Conservation (phyloP, 176 grass and related monocot genomes). For the Eragrostis curvula region DNA sequence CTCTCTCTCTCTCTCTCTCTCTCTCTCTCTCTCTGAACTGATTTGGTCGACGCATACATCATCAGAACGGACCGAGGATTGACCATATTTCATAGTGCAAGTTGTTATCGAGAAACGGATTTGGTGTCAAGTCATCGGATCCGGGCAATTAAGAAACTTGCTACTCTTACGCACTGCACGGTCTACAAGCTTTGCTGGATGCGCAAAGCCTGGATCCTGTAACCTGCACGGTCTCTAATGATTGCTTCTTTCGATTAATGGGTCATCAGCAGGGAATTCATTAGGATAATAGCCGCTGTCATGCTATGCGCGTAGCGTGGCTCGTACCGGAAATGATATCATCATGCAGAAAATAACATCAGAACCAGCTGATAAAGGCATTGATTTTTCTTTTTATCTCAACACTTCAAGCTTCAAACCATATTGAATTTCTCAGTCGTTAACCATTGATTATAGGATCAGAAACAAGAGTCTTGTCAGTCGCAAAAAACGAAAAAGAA, state of each 20-base stretch:
- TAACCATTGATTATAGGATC: too few species aligned
- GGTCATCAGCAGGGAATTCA: not conserved
- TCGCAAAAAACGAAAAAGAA: too few species aligned
- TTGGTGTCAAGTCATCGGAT: not conserved
- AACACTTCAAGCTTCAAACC: too few species aligned
- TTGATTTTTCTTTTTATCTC: too few species aligned
- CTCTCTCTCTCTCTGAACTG: not conserved
- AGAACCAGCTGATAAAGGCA: too few species aligned
- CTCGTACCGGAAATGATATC: too few species aligned
- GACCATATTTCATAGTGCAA: not conserved
- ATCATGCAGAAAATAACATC: too few species aligned
- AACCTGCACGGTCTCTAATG: not conserved
- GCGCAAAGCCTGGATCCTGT: constrained; percentile 3
- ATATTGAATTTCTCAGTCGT: too few species aligned
- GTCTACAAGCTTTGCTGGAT: not conserved
- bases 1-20: not conserved
- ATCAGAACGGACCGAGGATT: not conserved
- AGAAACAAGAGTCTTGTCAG: too few species aligned
- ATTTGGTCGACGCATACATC: not conserved
- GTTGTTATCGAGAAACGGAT: not conserved
- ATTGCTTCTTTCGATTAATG: not conserved
- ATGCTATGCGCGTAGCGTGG: too few species aligned
- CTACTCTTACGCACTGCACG: not conserved
- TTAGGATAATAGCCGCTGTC: not conserved
- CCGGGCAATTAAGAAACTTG: not conserved